Percentiles rank a stretch among this genome's conserved stretches.
Evolutionary conservation across 805 yeast genomes (phyloP).

Genomic region (Wickerhamiella bombiphila): DNA sequence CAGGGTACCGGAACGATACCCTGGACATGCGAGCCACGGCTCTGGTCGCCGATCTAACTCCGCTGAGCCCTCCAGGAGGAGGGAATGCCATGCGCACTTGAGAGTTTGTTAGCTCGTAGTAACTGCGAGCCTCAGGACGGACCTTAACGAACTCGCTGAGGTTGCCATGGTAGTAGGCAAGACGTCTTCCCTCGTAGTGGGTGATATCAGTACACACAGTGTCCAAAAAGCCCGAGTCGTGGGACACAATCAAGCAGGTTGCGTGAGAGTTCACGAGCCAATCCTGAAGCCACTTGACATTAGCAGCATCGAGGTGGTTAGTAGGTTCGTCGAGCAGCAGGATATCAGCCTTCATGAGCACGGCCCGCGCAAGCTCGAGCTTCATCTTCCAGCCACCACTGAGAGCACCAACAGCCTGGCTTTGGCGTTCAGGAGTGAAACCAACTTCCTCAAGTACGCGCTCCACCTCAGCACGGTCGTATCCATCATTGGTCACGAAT

Average conservation of each 20-base stretch:
- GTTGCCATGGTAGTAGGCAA: conserved; percentile 93
- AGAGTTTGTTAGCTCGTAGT: conserved; percentile 84
- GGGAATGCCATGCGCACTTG: conserved; percentile 97
- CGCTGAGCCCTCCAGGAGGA: conserved; percentile 94
- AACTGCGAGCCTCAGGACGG: conserved; percentile 92
- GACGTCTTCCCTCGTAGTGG: conserved; percentile 88
- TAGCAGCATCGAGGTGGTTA: conserved; percentile 87
- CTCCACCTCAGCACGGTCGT: conserved; percentile 60
- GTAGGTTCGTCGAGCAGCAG: conserved; percentile 94
- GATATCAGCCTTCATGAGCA: conserved; percentile 94
- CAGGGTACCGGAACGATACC: conserved; percentile 84
- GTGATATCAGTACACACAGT: conserved; percentile 92
- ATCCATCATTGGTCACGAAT: conserved; percentile 83
- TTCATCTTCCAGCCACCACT: conserved; percentile 99
- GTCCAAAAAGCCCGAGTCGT: conserved; percentile 93
- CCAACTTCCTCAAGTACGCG: conserved; percentile 73
- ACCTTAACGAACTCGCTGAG: conserved; percentile 80
- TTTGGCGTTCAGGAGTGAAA: conserved; percentile 77
- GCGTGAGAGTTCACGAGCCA: conserved; percentile 74
- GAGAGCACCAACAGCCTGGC: conserved; percentile 81
- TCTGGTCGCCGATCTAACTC: conserved; percentile 88
- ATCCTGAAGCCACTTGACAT: conserved; percentile 88
- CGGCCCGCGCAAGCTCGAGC: conserved; percentile 94
- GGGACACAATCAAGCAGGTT: conserved; percentile 91
- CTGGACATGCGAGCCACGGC: conserved; percentile 79